These are phyloP conservation scores for Dittrichia graveolens DNA, from an alignment of 129 eudicot species.

Conservation along the genomic window DNA sequence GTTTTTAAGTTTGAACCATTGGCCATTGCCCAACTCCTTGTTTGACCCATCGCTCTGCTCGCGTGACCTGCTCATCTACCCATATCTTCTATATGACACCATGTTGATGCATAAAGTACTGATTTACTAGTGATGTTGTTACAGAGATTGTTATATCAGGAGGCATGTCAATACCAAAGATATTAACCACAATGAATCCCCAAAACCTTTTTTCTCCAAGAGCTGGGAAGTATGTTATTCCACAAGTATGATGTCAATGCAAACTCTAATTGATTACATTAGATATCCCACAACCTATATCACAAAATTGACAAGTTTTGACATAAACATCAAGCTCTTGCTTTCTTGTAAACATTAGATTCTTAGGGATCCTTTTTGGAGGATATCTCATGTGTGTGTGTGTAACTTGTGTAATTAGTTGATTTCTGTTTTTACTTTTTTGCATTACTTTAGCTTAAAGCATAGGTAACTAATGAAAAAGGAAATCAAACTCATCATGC, in stretches of 20 bases:
- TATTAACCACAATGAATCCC: conserved; percentile 51
- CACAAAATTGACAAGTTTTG: neutral
- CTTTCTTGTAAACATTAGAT: conserved; percentile 23
- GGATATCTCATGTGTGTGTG: neutral
- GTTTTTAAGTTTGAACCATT: neutral
- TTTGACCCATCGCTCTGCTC: neutral
- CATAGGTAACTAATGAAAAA: no score
- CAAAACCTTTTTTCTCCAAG: conserved; percentile 48
- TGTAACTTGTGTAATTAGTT: conserved; percentile 12
- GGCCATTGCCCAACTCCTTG: neutral
- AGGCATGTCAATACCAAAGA: conserved; percentile 84
- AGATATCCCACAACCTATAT: no score
- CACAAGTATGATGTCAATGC: conserved; percentile 43
- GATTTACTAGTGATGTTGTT: neutral
- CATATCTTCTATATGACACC: neutral
- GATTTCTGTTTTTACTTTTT: neutral
- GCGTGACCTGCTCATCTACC: neutral
- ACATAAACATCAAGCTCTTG: conserved; percentile 16
- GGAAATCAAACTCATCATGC: no score
- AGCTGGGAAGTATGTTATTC: conserved; percentile 51
- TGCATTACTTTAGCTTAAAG: neutral
- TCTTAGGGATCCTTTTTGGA: conserved; percentile 7
- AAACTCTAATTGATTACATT: neutral
- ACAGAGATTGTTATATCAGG: conserved; percentile 90
- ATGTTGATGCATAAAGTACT: neutral